Evolutionary conservation across 2,329 filamentous ascomycete genomes (phyloP), one percentile per base, ranked within the genome.

Genomic region (Trichothecium sympodiale): DNA sequence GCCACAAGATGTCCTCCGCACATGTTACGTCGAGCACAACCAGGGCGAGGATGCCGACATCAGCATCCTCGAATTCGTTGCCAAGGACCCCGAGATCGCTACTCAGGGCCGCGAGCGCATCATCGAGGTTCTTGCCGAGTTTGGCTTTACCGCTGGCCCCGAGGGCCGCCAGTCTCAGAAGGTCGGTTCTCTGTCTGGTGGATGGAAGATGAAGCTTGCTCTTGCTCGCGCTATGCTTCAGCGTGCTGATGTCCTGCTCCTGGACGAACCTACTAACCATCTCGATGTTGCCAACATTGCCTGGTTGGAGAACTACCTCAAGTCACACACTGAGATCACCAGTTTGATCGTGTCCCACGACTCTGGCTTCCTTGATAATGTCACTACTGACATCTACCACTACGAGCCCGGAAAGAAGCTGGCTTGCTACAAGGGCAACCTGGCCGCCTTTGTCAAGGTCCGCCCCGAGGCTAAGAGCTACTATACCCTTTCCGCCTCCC

Each of bases 141-240:
- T 98, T 51, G 93, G 93, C 30, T 98, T 98, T 64, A 93, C 84
- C 16, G 63, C 83, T 42, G 89, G 89, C 3, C 86, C 87, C 1
- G 83, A 91, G 46, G 91, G 89, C 40, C 78, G 86, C 41, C 91
- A 96, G 60, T 73, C 80, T 5, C 78, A 95, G 56, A 84, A 82
- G 50, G 91, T 98, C 40, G 91, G 91, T 48, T 95, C 89, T 15
- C 65, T 98, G 26, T 96, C 91, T 30, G 91, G 91, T 63, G 91
- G 91, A 56, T 98, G 91, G 91, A 96, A 96, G 75, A 98, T 98
- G 91, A 98, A 98, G 77, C 68, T 98, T 42, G 91, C 91, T 46
- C 65, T 98, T 59, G 91, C 91, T 35, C 78, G 91, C 51, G 91
- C 91, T 44, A 96, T 98, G 88, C 73, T 98, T 52, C 84, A 91